Evolutionary conservation across 2,329 filamentous ascomycete genomes (phyloP).

Genomic region (Alternaria alternata): DNA sequence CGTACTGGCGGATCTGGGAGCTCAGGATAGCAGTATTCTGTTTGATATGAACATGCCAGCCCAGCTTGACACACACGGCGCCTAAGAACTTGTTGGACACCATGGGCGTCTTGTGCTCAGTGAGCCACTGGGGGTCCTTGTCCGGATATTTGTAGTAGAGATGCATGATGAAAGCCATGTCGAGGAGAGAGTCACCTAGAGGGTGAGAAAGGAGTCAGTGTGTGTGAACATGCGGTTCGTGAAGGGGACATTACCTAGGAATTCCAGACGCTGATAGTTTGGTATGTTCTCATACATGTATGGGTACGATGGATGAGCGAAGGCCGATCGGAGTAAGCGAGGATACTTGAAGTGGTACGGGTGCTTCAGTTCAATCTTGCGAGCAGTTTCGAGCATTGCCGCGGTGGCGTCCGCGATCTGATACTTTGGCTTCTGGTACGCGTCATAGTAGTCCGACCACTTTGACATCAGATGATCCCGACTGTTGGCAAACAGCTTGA

Average conservation of each 20-base stretch:
- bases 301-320: conserved; percentile 86
- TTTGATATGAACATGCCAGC: conserved; percentile 76
- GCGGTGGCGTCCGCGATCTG: conserved; percentile 70
- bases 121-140: conserved; percentile 94
- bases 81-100: conserved; percentile 94
- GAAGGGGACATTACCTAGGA: not conserved
- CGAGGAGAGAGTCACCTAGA: conserved; percentile 85
- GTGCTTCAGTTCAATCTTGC: conserved; percentile 67
- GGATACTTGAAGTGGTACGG: conserved; percentile 77
- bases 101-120: conserved; percentile 99
- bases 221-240: not conserved
- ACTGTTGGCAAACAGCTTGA: conserved; percentile 74
- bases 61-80: conserved; percentile 78
- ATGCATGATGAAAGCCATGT: conserved; percentile 84
- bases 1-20: conserved; percentile 62
- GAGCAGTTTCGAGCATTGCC: conserved; percentile 72
- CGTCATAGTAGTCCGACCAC: conserved; percentile 76
- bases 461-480: conserved; percentile 72
- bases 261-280: conserved; percentile 71
- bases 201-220: conserved; percentile 71
- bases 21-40: conserved; percentile 60
- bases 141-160: conserved; percentile 79
- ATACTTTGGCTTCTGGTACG: conserved; percentile 75
- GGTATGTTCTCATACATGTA: conserved; percentile 79
- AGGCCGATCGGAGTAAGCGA: conserved; percentile 80